Evolutionary conservation across 2,329 filamentous ascomycete genomes (phyloP), one percentile per base, ranked within the genome.

Genomic region (Onygenales sp.): DNA sequence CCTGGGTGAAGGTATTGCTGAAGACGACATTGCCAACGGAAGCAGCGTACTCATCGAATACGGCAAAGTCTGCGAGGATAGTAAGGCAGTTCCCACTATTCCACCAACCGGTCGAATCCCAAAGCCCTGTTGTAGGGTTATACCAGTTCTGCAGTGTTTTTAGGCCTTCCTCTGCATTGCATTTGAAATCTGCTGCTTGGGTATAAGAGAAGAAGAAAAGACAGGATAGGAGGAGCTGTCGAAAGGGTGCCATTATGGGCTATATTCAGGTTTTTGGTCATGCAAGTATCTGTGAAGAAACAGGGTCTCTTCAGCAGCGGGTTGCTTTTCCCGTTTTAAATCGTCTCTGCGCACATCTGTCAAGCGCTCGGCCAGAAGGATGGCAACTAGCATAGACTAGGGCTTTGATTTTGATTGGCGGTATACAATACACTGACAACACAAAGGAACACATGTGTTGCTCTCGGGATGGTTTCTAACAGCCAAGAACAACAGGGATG

Each of bases 71-170:
- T 50, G 76, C 78, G 14, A 88, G 67, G 2, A 76, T 77, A 0
- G 83, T 86, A 55, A 89, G 70, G 54, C 77, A 76, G 63, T 87
- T 89, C 44, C 80, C 86, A 51, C 78, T 78, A 63, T 88, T 87
- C 86, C 86, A 89, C 86, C 86, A 89, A n/a, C 78, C 77, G 7
- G 78, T 49, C 11, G 46, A 39, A 17, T 49, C 76, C 82, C 83
- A 89, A 10, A 86, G 71, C 3, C 86, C 85, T 1, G 75, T 81
- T 5, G 64, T 62, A 2, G 67, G 54, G 61, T 84, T 78, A 65
- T 87, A 87, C 78, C 80, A 87, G 43, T 61, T 63, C 60, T 86
- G 82, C 1, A 87, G 72, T 2, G 51, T 33, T n/a, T 21, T n/a
- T 49, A 49, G 32, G 32, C 46, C 46, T 7, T 14, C 46, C 36